A percentile compares a stretch with the other conserved stretches of the same genome.
Conservation (phyloP, 1,284 basidiomycete genomes). For the Rhodotorula sp. region DNA sequence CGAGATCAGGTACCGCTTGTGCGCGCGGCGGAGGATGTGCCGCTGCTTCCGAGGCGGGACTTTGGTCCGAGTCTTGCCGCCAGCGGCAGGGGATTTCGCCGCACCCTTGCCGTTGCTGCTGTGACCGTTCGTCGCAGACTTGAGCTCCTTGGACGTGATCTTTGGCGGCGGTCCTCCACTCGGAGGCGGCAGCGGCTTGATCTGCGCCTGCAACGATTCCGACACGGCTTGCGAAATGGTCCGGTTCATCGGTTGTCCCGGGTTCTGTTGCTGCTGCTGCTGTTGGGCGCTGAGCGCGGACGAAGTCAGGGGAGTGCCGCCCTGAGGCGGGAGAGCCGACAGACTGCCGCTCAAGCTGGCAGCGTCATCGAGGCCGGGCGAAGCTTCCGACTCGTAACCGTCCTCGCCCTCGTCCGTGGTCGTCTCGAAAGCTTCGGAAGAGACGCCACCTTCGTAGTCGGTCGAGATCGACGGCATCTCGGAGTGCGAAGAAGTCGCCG, state of each 20-base stretch:
- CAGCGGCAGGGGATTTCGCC: not conserved
- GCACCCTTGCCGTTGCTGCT: not conserved
- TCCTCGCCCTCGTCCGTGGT: slow-evolving; percentile 33
- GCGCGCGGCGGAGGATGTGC: slow-evolving; percentile 72
- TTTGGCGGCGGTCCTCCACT: not conserved
- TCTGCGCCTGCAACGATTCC: not conserved
- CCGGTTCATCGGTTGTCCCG: not conserved
- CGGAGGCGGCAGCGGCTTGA: slow-evolving; percentile 4
- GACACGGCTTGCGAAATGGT: slow-evolving; percentile 1
- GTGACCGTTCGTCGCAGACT: slow-evolving; percentile 3
- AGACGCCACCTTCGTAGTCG: slow-evolving; percentile 23
- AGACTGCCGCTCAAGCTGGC: slow-evolving; percentile 20
- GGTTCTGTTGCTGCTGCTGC: not conserved
- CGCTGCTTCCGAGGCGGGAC: slow-evolving; percentile 40
- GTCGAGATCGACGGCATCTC: slow-evolving; percentile 10
- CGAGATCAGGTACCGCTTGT: slow-evolving; percentile 89
- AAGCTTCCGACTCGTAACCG: slow-evolving; percentile 1
- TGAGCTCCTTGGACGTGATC: not conserved
- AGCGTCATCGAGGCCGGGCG: slow-evolving; percentile 12
- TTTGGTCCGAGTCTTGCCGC: not conserved
- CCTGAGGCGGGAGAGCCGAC: not conserved
- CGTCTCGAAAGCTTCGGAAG: slow-evolving; percentile 22
- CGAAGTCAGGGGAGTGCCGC: not conserved
- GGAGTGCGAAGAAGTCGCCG: slow-evolving; percentile 13
- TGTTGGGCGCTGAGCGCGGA: not conserved